Percentiles rank a stretch among this genome's conserved stretches.
These are phyloP conservation scores for Myriangium duriaei DNA, from an alignment of 2,329 filamentous ascomycete genomes.

Conservation along the genomic window DNA sequence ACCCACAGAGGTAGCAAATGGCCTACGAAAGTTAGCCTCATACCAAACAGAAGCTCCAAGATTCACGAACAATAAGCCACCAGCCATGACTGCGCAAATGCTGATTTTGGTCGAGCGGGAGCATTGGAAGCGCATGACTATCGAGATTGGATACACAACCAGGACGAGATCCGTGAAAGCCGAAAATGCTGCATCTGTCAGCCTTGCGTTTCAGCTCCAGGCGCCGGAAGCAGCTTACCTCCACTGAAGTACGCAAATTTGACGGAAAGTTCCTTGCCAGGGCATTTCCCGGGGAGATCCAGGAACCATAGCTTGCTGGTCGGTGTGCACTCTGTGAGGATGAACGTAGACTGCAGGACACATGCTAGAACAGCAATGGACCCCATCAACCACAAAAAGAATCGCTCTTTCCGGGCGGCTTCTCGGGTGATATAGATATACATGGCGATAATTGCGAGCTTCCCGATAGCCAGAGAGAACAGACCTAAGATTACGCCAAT, in stretches of 20 bases:
- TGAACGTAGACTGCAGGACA: neutral
- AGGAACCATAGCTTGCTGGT: neutral
- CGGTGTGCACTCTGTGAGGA: constrained; percentile 1
- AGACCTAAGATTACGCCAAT: neutral
- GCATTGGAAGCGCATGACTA: constrained; percentile 2
- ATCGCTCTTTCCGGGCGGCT: neutral
- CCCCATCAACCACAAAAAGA: constrained; percentile 3
- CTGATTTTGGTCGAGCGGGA: constrained; percentile 3
- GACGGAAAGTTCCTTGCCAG: constrained; percentile 1
- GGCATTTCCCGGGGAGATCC: neutral
- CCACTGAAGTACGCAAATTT: constrained; percentile 6
- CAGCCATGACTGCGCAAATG: constrained; percentile 7
- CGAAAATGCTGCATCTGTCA: constrained; percentile 1
- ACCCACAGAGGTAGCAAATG: neutral
- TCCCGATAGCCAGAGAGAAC: constrained; percentile 2
- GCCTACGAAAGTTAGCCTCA: no score
- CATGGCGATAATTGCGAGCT: constrained; percentile 6
- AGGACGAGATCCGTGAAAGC: constrained; percentile 6
- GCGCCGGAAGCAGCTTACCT: neutral
- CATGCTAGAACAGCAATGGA: neutral
- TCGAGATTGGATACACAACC: constrained; percentile 5
- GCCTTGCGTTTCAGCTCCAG: neutral
- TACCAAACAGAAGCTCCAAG: no score
- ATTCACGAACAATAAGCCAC: constrained; percentile 3
- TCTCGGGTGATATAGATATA: constrained; percentile 1